These are phyloP conservation scores for Venustampulla echinocandica DNA, from an alignment of 495 filamentous ascomycete species.

Conservation along the genomic window DNA sequence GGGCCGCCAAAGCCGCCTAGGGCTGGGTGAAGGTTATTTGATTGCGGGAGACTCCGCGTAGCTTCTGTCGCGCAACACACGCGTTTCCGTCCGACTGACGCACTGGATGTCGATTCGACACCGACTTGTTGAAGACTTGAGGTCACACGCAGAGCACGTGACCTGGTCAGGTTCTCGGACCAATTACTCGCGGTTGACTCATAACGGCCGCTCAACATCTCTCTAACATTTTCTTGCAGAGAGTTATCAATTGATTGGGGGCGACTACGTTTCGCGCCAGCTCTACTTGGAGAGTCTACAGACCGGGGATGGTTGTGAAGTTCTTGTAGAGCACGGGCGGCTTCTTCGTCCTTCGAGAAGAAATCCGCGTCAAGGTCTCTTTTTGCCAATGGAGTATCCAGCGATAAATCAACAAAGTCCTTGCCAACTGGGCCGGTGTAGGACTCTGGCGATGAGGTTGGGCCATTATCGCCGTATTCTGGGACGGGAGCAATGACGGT, in stretches of 20 bases:
- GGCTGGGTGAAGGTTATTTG: constrained; percentile 15
- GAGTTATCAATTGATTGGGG: constrained; percentile 56
- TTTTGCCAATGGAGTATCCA: constrained; percentile 39
- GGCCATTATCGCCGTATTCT: constrained; percentile 44
- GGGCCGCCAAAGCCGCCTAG: constrained; percentile 33
- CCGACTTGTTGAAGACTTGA: constrained; percentile 30
- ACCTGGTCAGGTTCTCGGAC: constrained; percentile 28
- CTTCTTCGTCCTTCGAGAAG: constrained; percentile 34
- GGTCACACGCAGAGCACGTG: constrained; percentile 15
- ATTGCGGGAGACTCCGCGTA: constrained; percentile 8
- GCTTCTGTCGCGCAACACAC: constrained; percentile 49
- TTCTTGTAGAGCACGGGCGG: constrained; percentile 62
- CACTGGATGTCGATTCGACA: constrained; percentile 26
- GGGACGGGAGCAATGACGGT: constrained; percentile 43
- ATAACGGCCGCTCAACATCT: constrained; percentile 37
- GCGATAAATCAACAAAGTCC: constrained; percentile 43
- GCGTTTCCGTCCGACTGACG: constrained; percentile 43
- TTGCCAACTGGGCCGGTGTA: constrained; percentile 45
- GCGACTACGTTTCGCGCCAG: constrained; percentile 56
- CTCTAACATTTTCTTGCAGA: constrained; percentile 68
- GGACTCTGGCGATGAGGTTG: constrained; percentile 54
- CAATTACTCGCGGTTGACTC: constrained; percentile 25
- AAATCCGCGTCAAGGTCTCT: constrained; percentile 38
- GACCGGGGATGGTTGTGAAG: constrained; percentile 37
- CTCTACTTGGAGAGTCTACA: constrained; percentile 25